A percentile compares a stretch with the other conserved stretches of the same genome.
phyloP scores from a whole-genome alignment of 805 yeast genomes.

The Metschnikowia noctiluminum region DNA sequence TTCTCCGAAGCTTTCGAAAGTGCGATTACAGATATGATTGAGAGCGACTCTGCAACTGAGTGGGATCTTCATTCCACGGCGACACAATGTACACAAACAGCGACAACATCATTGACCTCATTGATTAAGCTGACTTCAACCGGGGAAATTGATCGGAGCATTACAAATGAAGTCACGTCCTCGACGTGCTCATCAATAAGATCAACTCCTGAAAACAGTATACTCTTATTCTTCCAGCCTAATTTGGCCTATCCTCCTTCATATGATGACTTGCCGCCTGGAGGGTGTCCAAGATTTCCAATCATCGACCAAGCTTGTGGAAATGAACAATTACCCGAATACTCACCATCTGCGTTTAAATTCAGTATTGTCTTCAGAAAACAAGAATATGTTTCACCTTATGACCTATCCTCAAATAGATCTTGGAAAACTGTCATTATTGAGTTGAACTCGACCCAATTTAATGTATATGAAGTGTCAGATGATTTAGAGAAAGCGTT shows the following conservation, averaged over 20 bases:
- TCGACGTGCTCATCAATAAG: not conserved
- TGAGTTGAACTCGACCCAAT: slow-evolving; percentile 83
- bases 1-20: not conserved
- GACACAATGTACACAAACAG: not conserved
- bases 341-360: slow-evolving; percentile 62
- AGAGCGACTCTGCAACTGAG: not conserved
- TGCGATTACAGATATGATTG: not conserved
- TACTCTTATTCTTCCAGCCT: slow-evolving; percentile 35
- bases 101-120: not conserved
- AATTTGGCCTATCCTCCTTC: slow-evolving; percentile 37
- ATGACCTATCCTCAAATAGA: slow-evolving; percentile 61
- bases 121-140: not conserved
- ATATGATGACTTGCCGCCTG: slow-evolving; percentile 38
- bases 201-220: slow-evolving; percentile 11
- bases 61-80: not conserved
- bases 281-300: slow-evolving; percentile 43
- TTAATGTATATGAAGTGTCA: slow-evolving; percentile 59
- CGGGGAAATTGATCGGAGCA: not conserved
- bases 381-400: slow-evolving; percentile 75
- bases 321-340: slow-evolving; percentile 55
- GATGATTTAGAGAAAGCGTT: slow-evolving; percentile 23
- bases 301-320: slow-evolving; percentile 12
- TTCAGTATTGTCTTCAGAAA: slow-evolving; percentile 60
- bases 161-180: not conserved
- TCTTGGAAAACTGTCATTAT: slow-evolving; percentile 68